phyloP scores from a whole-genome alignment of 768 basidiomycete species.

The Xerocomus potaroensis region DNA sequence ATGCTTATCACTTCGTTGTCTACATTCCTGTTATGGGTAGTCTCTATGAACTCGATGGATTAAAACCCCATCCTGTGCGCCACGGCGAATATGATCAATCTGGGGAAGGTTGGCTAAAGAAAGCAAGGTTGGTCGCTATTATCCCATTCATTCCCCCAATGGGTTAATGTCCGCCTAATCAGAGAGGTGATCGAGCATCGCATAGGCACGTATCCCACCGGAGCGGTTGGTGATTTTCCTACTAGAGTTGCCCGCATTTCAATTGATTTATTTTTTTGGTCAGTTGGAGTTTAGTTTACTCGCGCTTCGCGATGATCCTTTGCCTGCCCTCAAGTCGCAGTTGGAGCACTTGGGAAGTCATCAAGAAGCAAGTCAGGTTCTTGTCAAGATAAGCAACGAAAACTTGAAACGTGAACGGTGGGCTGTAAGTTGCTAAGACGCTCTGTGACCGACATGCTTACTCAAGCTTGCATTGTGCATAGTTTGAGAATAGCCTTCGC shows the following conservation, averaged over 20 bases:
- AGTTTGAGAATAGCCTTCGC: slow-evolving; percentile 88
- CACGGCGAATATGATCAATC: slow-evolving; percentile 70
- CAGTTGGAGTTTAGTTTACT: slow-evolving; percentile 92
- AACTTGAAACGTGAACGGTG: slow-evolving; percentile 74
- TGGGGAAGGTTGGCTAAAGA: slow-evolving; percentile 80
- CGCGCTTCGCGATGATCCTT: slow-evolving; percentile 77
- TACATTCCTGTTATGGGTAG: slow-evolving; percentile 82
- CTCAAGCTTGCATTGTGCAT: slow-evolving; percentile 10
- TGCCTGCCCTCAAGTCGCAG: slow-evolving; percentile 62
- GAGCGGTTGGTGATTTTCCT: slow-evolving; percentile 57
- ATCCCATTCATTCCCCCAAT: slow-evolving; percentile 6
- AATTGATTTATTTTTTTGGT: slow-evolving; percentile 6
- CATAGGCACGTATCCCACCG: slow-evolving; percentile 87
- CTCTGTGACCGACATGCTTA: not conserved
- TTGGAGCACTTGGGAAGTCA: slow-evolving; percentile 43
- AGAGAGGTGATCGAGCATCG: slow-evolving; percentile 83
- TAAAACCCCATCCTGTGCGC: slow-evolving; percentile 72
- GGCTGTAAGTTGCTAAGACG: slow-evolving; percentile 54
- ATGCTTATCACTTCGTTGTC: slow-evolving; percentile 96
- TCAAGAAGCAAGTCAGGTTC: slow-evolving; percentile 46
- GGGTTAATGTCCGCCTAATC: slow-evolving; percentile 18
- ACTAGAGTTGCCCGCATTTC: not conserved
- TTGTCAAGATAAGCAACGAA: slow-evolving; percentile 59
- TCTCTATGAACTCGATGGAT: slow-evolving; percentile 91
- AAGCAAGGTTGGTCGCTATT: slow-evolving; percentile 54